Percentiles rank a stretch among this genome's conserved stretches.
These are phyloP conservation scores for Mycena kentingensis DNA, from an alignment of 768 basidiomycete genomes.

Conservation along the genomic window DNA sequence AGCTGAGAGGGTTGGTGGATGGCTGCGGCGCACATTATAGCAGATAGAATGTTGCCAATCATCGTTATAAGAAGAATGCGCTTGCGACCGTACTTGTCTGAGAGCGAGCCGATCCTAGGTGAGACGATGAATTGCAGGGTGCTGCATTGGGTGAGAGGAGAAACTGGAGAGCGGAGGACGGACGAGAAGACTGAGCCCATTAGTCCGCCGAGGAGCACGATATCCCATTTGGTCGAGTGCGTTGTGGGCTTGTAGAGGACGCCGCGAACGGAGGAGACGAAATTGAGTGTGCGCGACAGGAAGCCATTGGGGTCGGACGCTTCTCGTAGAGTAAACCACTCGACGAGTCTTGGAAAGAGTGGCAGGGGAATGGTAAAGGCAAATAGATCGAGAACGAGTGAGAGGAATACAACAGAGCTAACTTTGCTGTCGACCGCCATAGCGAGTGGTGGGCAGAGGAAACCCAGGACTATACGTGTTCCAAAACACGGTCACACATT, in stretches of 20 bases:
- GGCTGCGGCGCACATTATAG: constrained; percentile 63
- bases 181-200: constrained; percentile 95
- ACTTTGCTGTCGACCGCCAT: too few relatives aligned
- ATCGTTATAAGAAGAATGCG: constrained; percentile 81
- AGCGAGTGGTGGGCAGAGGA: too few relatives aligned
- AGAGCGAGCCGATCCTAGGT: constrained; percentile 78
- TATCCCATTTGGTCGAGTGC: constrained; percentile 84
- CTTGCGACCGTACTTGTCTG: constrained; percentile 89
- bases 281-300: constrained; percentile 66
- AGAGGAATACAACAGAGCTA: constrained; percentile 73
- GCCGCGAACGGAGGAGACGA: constrained; percentile 67
- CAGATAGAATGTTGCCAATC: constrained; percentile 93
- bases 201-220: constrained; percentile 89
- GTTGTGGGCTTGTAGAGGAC: constrained; percentile 58
- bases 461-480: too few relatives aligned
- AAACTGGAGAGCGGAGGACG: constrained; percentile 34
- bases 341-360: constrained; percentile 94
- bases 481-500: too few relatives aligned
- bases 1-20: not conserved
- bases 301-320: constrained; percentile 68
- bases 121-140: constrained; percentile 84
- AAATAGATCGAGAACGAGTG: constrained; percentile 85
- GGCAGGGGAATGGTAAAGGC: constrained; percentile 96
- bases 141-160: constrained; percentile 42
- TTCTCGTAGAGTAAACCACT: constrained; percentile 87